Evolutionary conservation across 1,284 basidiomycete genomes (phyloP).

Genomic region (Ustilago sp.): DNA sequence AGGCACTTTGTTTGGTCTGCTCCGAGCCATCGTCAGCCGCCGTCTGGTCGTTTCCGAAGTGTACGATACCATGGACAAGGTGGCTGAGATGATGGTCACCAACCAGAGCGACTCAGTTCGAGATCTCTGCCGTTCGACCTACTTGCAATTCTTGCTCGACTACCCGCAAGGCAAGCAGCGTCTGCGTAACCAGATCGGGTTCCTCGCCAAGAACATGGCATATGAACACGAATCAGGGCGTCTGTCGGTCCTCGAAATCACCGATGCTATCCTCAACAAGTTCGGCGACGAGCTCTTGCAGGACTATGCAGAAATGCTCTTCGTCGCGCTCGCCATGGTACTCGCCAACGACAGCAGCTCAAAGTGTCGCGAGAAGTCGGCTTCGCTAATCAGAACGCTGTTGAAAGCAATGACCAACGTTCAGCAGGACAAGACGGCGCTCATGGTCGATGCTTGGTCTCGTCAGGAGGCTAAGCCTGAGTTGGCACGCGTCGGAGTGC

Average conservation of each 20-base stretch:
- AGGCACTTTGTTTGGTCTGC: constrained; percentile 84
- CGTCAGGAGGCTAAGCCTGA: constrained; percentile 74
- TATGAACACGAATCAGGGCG: constrained; percentile 92
- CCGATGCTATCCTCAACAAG: constrained; percentile 84
- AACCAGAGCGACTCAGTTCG: constrained; percentile 91
- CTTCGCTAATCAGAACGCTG: constrained; percentile 82
- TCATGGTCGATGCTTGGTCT: constrained; percentile 85
- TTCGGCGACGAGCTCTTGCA: constrained; percentile 82
- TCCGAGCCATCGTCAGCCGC: constrained; percentile 90
- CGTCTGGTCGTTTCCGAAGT: constrained; percentile 95
- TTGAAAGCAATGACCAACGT: constrained; percentile 78
- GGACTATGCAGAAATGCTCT: constrained; percentile 89
- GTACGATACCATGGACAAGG: constrained; percentile 95
- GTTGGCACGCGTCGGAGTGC: constrained; percentile 79
- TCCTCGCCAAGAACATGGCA: constrained; percentile 91
- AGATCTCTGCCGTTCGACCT: constrained; percentile 86
- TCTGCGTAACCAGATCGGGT: constrained; percentile 86
- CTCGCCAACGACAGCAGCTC: constrained; percentile 92
- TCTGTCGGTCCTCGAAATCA: constrained; percentile 89
- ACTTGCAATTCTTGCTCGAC: constrained; percentile 95
- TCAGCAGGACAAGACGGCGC: constrained; percentile 75
- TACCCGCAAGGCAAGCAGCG: constrained; percentile 96
- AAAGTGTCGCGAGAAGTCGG: constrained; percentile 88
- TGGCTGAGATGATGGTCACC: constrained; percentile 94
- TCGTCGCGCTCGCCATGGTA: constrained; percentile 90